Conservation (phyloP, 2,329 filamentous ascomycete genomes). For the Diaporthe ampelina region DNA sequence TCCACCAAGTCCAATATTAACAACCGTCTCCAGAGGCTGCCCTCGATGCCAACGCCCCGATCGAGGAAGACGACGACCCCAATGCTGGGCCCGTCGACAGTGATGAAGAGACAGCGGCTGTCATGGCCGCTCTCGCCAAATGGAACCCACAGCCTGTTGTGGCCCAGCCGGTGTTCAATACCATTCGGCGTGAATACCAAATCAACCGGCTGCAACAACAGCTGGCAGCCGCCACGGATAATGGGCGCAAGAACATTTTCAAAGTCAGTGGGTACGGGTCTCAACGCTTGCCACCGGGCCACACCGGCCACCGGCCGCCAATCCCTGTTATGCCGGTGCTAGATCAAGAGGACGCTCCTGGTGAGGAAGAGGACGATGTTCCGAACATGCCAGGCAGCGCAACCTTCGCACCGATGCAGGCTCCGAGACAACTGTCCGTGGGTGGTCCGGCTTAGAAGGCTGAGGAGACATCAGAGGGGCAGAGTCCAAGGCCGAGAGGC, state of each 20-base stretch:
- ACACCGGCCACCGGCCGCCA: constrained; percentile 53
- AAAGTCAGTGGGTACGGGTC: constrained; percentile 69
- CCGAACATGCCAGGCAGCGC: constrained; percentile 39
- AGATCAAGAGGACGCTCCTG: constrained; percentile 69
- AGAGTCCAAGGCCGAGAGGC: not conserved
- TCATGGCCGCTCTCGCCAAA: constrained; percentile 84
- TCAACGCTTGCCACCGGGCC: constrained; percentile 66
- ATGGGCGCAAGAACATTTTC: constrained; percentile 76
- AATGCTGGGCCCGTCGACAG: constrained; percentile 88
- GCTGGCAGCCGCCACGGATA: constrained; percentile 75
- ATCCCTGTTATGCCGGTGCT: constrained; percentile 48
- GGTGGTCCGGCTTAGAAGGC: constrained; percentile 37
- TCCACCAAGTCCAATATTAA: not conserved
- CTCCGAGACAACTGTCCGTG: constrained; percentile 38
- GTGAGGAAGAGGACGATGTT: constrained; percentile 65
- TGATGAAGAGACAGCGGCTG: constrained; percentile 91
- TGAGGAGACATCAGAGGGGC: not conserved
- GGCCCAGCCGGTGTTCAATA: constrained; percentile 72
- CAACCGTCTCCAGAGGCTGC: constrained; percentile 77
- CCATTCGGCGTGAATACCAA: constrained; percentile 75
- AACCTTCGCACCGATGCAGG: constrained; percentile 39
- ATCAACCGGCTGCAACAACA: constrained; percentile 75
- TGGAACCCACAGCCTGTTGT: constrained; percentile 85
- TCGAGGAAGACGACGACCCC: constrained; percentile 87
- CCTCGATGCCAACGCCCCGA: constrained; percentile 91